Base-by-base conservation (phyloP, 176 grass and related monocot genomes). In the Bothriochloa decipiens region DNA sequence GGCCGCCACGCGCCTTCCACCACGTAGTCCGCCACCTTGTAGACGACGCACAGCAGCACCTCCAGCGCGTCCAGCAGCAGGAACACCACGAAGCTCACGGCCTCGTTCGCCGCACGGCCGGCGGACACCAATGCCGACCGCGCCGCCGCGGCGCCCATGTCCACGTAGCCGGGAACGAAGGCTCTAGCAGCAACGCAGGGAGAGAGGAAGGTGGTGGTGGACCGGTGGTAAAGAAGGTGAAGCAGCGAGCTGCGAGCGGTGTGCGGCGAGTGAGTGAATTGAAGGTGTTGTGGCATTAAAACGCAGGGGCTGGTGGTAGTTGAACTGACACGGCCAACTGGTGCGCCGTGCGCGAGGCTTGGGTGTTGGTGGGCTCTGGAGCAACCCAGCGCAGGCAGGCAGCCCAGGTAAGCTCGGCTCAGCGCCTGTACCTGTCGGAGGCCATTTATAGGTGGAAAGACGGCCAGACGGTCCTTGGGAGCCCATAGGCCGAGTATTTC, bases 1-100 rank as follows among this genome's bases (percentile, higher is more conserved):
- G 96, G 96, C 84, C 86, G 88, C 91, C 96, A 96, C 67, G 91
- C 96, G 7, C 87, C 85, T 75, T 99, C 96, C 60, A 83, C 62
- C 28, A 86, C 63, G 91, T 94, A 99, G 87, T 99, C 96, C 36
- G 87, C 86, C 62, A 92, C 75, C 87, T 88, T 96, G 89, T 95
- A 99, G 42, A 80, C 74, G 4, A 87, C 63, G 67, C 96, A 99
- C 32, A 99, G 87, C 39, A 99, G 49, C 52, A 91, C 86, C 63
- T 99, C 96, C 14, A 94, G 43, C 62, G 85, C 85, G 77, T 99
- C 96, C 27, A 99, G 88, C 61, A 95, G 18, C 75, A 83, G 82
- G 88, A 99, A 99, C 50, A 99, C 89, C 41, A 96, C 72, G 23
- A 99, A 68, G 85, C 96, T 99, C 11, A 99, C 66, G 9, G 70